Evolutionary conservation across 331 rosid genomes (phyloP).

Genomic region (Quercus lobata): DNA sequence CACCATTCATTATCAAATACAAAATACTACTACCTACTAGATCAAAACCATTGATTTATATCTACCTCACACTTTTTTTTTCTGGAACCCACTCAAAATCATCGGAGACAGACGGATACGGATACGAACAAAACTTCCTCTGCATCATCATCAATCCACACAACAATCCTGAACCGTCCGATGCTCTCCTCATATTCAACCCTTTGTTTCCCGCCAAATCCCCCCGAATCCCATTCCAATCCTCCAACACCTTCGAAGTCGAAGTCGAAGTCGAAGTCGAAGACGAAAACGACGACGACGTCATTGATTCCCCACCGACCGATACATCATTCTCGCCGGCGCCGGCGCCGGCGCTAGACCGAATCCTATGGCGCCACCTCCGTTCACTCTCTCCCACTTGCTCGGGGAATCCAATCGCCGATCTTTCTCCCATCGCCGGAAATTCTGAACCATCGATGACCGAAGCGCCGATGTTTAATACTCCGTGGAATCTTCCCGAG

Average conservation of each 20-base stretch:
- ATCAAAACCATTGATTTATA: background rate
- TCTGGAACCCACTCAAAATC: constrained; percentile 10
- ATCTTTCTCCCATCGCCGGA: constrained; percentile 31
- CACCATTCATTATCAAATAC: background rate
- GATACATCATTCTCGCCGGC: constrained; percentile 23
- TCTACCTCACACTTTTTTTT: background rate
- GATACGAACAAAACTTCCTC: constrained; percentile 10
- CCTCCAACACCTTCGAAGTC: constrained; percentile 41
- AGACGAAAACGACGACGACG: constrained; percentile 36
- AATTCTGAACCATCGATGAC: constrained; percentile 38
- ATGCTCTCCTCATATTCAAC: constrained; percentile 9
- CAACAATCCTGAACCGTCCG: constrained; percentile 49
- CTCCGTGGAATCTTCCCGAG: constrained; percentile 81
- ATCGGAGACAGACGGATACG: background rate
- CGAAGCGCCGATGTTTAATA: constrained; percentile 65
- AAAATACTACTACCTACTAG: background rate
- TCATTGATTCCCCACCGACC: constrained; percentile 42
- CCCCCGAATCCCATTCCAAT: constrained; percentile 53
- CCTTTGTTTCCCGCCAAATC: constrained; percentile 44
- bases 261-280: constrained; percentile 31
- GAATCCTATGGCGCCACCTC: constrained; percentile 11
- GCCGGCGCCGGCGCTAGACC: background rate
- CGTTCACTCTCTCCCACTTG: constrained; percentile 50
- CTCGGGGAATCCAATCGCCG: constrained; percentile 72
- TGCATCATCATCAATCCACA: constrained; percentile 54